phyloP scores from a whole-genome alignment of 2,329 filamentous ascomycete genomes.

The Aspergillus fijiensis region DNA sequence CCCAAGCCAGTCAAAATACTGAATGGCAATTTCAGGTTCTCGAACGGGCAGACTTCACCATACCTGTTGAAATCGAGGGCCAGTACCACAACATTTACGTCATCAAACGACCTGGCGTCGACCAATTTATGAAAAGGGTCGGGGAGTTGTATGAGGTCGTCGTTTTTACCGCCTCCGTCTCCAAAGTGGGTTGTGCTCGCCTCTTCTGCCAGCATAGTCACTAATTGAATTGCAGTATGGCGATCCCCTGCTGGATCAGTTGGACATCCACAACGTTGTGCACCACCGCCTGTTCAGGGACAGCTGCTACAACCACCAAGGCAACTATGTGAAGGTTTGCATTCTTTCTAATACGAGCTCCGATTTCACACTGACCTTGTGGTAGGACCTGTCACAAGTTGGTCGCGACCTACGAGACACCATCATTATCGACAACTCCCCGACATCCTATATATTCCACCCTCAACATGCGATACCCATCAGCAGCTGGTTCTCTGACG shows the following conservation, averaged over 20 bases:
- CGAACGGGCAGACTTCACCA: slow-evolving; percentile 97
- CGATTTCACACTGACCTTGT: slow-evolving; percentile 14
- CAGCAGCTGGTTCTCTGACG: slow-evolving; percentile 99
- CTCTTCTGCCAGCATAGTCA: not conserved
- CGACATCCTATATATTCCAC: slow-evolving; percentile 99
- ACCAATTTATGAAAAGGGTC: slow-evolving; percentile 98
- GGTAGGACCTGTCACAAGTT: slow-evolving; percentile 85
- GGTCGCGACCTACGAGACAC: slow-evolving; percentile 94
- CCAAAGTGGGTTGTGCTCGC: slow-evolving; percentile 65
- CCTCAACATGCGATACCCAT: slow-evolving; percentile 98
- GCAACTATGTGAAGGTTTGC: slow-evolving; percentile 90
- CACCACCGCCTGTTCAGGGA: slow-evolving; percentile 96
- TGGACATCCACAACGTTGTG: slow-evolving; percentile 95
- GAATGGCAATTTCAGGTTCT: slow-evolving; percentile 65
- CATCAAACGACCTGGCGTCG: slow-evolving; percentile 97
- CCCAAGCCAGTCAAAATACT: not conserved
- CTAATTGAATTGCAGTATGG: slow-evolving; percentile 66
- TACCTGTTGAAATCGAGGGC: slow-evolving; percentile 97
- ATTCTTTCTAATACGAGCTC: not conserved
- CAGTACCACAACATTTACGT: slow-evolving; percentile 99
- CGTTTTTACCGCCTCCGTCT: slow-evolving; percentile 96
- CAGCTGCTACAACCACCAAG: slow-evolving; percentile 98
- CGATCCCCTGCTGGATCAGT: slow-evolving; percentile 89
- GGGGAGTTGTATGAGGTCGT: slow-evolving; percentile 98
- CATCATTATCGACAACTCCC: slow-evolving; percentile 99